Conservation (phyloP, 768 basidiomycete genomes). For the Lactifluus hygrophoroides region DNA sequence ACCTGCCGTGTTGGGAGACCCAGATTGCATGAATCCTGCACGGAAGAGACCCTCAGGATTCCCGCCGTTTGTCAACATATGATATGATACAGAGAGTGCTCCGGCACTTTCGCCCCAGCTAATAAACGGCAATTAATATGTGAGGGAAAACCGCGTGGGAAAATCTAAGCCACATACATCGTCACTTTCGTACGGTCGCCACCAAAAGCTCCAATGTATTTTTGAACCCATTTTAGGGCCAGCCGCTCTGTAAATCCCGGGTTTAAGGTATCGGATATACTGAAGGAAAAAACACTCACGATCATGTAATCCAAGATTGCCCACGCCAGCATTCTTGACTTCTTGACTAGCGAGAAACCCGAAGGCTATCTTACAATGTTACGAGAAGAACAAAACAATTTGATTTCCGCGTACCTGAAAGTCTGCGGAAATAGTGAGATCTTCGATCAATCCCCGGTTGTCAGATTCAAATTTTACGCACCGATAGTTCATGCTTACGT, state of each 20-base stretch:
- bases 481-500: conserved; percentile 25
- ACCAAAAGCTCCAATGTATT: conserved; percentile 54
- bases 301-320: conserved; percentile 58
- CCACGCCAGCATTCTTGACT: conserved; percentile 42
- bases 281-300: conserved; percentile 30
- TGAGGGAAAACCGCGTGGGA: not conserved
- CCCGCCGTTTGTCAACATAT: conserved; percentile 35
- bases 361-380: conserved; percentile 28
- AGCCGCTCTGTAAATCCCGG: conserved; percentile 35
- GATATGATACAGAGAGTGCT: conserved; percentile 37
- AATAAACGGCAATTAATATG: not conserved
- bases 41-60: conserved; percentile 31
- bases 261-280: not conserved
- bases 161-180: conserved; percentile 31
- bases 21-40: conserved; percentile 21
- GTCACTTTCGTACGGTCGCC: conserved; percentile 55
- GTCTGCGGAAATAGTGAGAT: not conserved
- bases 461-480: not conserved
- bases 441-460: not conserved
- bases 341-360: conserved; percentile 46
- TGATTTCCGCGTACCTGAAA: conserved; percentile 4
- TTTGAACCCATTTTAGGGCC: conserved; percentile 56
- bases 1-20: conserved; percentile 28
- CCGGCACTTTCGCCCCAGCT: conserved; percentile 48
- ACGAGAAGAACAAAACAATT: not conserved